Evolutionary conservation across 2,329 filamentous ascomycete genomes (phyloP).

Genomic region (Trichoderma citrinoviride): DNA sequence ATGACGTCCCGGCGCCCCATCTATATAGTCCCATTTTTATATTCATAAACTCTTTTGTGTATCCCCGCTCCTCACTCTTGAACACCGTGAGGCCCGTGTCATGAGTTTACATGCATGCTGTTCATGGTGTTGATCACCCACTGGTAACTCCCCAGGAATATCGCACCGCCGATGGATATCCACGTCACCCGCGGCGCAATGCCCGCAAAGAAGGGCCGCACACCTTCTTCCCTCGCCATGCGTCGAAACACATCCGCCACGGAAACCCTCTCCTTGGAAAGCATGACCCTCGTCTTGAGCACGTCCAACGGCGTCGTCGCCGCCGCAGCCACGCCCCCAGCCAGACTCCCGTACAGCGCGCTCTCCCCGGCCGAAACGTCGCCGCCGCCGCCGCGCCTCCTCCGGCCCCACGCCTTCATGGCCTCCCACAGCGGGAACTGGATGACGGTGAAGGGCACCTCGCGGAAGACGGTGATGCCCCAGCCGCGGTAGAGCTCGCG

Average conservation of each 20-base stretch:
- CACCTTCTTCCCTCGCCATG: constrained; percentile 64
- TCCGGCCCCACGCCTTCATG: constrained; percentile 70
- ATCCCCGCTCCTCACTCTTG: neutral
- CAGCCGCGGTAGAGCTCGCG: constrained; percentile 88
- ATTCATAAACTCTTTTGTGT: neutral
- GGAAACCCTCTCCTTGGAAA: constrained; percentile 66
- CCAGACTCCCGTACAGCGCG: constrained; percentile 77
- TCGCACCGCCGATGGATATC: constrained; percentile 92
- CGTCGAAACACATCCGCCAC: constrained; percentile 58
- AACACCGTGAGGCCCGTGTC: constrained; percentile 7
- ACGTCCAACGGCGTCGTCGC: constrained; percentile 93
- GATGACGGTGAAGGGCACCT: constrained; percentile 95
- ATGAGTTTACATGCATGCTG: constrained; percentile 3
- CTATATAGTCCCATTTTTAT: constrained; percentile 6
- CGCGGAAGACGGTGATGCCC: constrained; percentile 87
- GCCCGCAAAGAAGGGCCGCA: constrained; percentile 70
- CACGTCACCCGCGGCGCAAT: constrained; percentile 82
- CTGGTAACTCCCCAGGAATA: constrained; percentile 93
- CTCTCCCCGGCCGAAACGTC: constrained; percentile 72
- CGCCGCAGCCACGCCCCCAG: constrained; percentile 81
- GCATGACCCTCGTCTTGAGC: constrained; percentile 94
- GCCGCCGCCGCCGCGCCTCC: constrained; percentile 34
- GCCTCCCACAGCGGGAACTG: constrained; percentile 97
- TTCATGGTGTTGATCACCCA: constrained; percentile 74
- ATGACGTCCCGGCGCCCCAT: neutral